Conservation (phyloP, 2,329 filamentous ascomycete species). For the Beauveria scarabaeidicola region DNA sequence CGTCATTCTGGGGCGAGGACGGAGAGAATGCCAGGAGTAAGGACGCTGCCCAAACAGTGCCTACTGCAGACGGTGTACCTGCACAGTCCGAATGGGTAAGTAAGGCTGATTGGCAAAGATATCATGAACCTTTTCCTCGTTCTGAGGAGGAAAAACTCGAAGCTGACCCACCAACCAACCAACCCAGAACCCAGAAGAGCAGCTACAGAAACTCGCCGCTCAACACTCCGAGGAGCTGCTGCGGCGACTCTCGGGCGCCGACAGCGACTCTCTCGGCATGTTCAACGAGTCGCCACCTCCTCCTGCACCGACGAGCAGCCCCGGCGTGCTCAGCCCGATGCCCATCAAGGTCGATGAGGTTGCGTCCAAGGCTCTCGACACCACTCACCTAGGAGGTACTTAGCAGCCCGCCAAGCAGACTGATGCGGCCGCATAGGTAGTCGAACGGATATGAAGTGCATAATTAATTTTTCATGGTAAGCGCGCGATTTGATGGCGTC, state of each 20-base stretch:
- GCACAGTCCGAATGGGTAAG: slow-evolving; percentile 91
- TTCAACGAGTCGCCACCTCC: not conserved
- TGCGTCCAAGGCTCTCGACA: slow-evolving; percentile 22
- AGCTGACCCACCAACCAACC: slow-evolving; percentile 10
- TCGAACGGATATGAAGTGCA: not conserved
- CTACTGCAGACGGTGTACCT: slow-evolving; percentile 73
- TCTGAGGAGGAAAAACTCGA: not conserved
- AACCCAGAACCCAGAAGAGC: slow-evolving; percentile 60
- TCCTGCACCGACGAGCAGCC: slow-evolving; percentile 15
- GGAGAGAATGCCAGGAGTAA: slow-evolving; percentile 35
- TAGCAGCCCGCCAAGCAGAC: not conserved
- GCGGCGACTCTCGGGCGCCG: slow-evolving; percentile 37
- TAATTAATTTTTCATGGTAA: not conserved
- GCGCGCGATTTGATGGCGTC: not conserved
- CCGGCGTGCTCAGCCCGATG: slow-evolving; percentile 31
- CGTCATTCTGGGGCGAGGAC: slow-evolving; percentile 55
- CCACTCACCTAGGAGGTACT: slow-evolving; percentile 23
- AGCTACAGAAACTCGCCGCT: slow-evolving; percentile 61
- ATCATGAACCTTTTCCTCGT: not conserved
- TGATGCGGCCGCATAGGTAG: not conserved
- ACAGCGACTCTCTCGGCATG: slow-evolving; percentile 17
- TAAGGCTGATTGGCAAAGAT: slow-evolving; percentile 22
- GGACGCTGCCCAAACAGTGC: slow-evolving; percentile 52
- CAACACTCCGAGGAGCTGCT: slow-evolving; percentile 57
- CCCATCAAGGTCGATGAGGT: slow-evolving; percentile 31